phyloP scores from a whole-genome alignment of 805 yeast species.

The Barnettozyma sucrosica region DNA sequence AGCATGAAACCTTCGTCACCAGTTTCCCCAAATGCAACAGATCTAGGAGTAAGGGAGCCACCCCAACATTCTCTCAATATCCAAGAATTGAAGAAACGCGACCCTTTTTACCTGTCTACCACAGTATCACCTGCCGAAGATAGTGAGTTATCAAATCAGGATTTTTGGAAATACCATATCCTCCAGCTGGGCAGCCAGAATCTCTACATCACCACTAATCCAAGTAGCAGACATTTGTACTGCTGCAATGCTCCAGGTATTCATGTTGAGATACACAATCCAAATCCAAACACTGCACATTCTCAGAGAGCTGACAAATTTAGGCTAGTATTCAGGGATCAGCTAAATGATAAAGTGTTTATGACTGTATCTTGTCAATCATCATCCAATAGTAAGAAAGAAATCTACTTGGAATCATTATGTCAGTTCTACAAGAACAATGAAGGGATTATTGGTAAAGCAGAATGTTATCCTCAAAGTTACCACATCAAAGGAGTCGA shows the following conservation, averaged over 20 bases:
- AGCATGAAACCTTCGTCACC: background rate
- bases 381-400: slow-evolving; percentile 6
- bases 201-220: slow-evolving; percentile 61
- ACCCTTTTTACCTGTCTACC: background rate
- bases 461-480: background rate
- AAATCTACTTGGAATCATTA: slow-evolving; percentile 12
- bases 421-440: slow-evolving; percentile 8
- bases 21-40: background rate
- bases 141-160: slow-evolving; percentile 6
- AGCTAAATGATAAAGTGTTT: slow-evolving; percentile 9
- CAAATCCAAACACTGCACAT: background rate
- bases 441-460: slow-evolving; percentile 11
- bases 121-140: background rate
- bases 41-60: background rate
- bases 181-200: slow-evolving; percentile 43
- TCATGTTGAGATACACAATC: slow-evolving; percentile 36
- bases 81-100: background rate
- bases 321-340: slow-evolving; percentile 26
- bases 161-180: slow-evolving; percentile 50
- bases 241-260: slow-evolving; percentile 61
- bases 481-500: slow-evolving; percentile 4
- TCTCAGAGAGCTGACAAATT: slow-evolving; percentile 28
- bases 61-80: background rate
- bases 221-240: slow-evolving; percentile 51
- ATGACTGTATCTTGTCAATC: slow-evolving; percentile 16